phyloP scores from a whole-genome alignment of 1,284 basidiomycete genomes.

The Pseudozyma sp. region DNA sequence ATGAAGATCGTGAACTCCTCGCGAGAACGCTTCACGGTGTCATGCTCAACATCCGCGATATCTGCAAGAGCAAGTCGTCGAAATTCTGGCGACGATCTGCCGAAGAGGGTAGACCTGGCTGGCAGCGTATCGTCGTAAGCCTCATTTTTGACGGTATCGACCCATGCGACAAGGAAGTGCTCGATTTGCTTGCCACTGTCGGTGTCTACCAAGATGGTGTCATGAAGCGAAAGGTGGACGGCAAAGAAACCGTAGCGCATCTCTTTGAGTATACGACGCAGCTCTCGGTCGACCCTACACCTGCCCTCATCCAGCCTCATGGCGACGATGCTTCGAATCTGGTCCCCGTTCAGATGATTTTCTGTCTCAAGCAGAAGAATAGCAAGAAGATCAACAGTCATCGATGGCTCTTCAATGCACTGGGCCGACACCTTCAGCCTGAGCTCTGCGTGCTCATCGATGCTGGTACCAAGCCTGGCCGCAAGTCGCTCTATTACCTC shows the following conservation, averaged over 20 bases:
- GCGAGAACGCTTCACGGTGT: constrained; percentile 84
- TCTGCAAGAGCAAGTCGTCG: constrained; percentile 92
- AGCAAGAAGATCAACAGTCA: constrained; percentile 76
- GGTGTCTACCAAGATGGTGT: constrained; percentile 76
- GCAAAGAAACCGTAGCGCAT: constrained; percentile 84
- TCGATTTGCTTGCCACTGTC: constrained; percentile 69
- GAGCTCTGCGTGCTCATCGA: constrained; percentile 67
- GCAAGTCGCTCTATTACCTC: constrained; percentile 65
- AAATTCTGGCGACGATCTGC: constrained; percentile 78
- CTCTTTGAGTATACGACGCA: constrained; percentile 80
- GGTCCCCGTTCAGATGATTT: constrained; percentile 93
- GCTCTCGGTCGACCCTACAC: constrained; percentile 82
- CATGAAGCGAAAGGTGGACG: constrained; percentile 91
- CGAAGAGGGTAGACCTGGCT: constrained; percentile 81
- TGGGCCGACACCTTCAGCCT: constrained; percentile 77
- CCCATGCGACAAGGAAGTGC: constrained; percentile 84
- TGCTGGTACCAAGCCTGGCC: constrained; percentile 68
- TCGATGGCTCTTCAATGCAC: constrained; percentile 97
- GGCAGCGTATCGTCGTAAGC: constrained; percentile 90
- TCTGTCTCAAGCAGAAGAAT: constrained; percentile 95
- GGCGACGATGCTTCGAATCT: constrained; percentile 83
- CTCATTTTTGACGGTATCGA: constrained; percentile 92
- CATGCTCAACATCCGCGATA: constrained; percentile 98
- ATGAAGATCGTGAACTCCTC: constrained; percentile 92
- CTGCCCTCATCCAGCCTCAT: constrained; percentile 89